Percentiles rank a stretch among this genome's conserved stretches.
phyloP scores from a whole-genome alignment of 2,329 filamentous ascomycete species.

The Harringtonia lauricola region DNA sequence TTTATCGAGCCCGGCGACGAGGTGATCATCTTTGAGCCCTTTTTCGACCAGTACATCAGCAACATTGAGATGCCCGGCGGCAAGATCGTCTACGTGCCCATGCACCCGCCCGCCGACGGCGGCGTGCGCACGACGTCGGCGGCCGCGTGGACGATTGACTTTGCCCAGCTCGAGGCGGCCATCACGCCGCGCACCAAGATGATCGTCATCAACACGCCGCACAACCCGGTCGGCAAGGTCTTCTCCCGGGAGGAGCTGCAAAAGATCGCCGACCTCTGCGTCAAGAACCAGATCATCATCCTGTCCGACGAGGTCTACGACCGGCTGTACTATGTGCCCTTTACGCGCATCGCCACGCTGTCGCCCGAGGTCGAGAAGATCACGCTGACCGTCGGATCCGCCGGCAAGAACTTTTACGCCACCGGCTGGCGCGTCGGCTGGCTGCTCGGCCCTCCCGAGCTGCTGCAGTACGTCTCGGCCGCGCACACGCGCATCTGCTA shows the following conservation, averaged over 20 bases:
- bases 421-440: constrained; percentile 96
- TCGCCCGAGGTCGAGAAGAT: constrained; percentile 81
- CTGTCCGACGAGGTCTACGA: constrained; percentile 92
- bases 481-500: constrained; percentile 97
- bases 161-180: constrained; percentile 67
- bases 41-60: constrained; percentile 98
- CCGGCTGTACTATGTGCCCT: constrained; percentile 87
- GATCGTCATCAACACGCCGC: constrained; percentile 79
- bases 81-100: constrained; percentile 88
- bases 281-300: constrained; percentile 90
- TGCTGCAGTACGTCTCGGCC: constrained; percentile 84
- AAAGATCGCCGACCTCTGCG: constrained; percentile 75
- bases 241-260: constrained; percentile 76
- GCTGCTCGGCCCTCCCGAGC: constrained; percentile 77
- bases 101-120: constrained; percentile 78
- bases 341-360: constrained; percentile 82
- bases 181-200: constrained; percentile 87
- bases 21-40: constrained; percentile 96
- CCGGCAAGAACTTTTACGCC: constrained; percentile 96
- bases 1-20: constrained; percentile 93
- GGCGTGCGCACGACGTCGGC: constrained; percentile 72
- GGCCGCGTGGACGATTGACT: constrained; percentile 78
- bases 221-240: constrained; percentile 96
- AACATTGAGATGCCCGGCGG: constrained; percentile 98
- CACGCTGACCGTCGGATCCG: constrained; percentile 88